Percentiles rank a stretch among this genome's conserved stretches.
Conservation (phyloP, 805 yeast species). For the Cyberlindnera nakhonratchasimensis region DNA sequence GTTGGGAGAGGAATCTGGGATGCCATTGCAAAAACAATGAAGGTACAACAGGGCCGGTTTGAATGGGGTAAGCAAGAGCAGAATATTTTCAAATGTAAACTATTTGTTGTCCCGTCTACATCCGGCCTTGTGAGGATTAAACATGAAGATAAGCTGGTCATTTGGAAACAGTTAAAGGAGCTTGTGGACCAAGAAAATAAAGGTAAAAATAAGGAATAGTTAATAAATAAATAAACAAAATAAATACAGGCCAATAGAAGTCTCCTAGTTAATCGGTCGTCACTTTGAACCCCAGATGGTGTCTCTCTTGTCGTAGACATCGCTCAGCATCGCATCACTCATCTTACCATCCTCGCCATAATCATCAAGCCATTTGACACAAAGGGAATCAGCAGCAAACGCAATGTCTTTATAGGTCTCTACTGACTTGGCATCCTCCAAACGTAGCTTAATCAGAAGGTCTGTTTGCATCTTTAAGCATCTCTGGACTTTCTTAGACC, state of each 20-base stretch:
- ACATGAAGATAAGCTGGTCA: constrained; percentile 39
- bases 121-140: constrained; percentile 65
- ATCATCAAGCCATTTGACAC: constrained; percentile 14
- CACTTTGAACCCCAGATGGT: constrained; percentile 15
- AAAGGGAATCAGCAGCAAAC: constrained; percentile 18
- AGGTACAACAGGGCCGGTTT: constrained; percentile 36
- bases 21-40: constrained; percentile 37
- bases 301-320: constrained; percentile 17
- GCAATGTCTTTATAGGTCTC: constrained; percentile 14
- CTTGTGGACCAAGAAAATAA: constrained; percentile 7
- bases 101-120: constrained; percentile 67
- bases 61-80: constrained; percentile 48
- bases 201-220: background rate
- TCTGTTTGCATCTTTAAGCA: constrained; percentile 22
- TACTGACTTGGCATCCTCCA: constrained; percentile 10
- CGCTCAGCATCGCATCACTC: constrained; percentile 9
- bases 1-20: constrained; percentile 81
- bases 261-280: background rate
- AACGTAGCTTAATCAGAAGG: constrained; percentile 16
- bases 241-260: background rate
- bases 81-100: constrained; percentile 18
- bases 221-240: background rate
- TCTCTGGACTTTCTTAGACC: constrained; percentile 11
- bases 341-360: constrained; percentile 6
- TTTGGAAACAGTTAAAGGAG: constrained; percentile 44